Base-by-base conservation (phyloP, 164 flowering plant genomes). In the Echeveria elegans region DNA sequence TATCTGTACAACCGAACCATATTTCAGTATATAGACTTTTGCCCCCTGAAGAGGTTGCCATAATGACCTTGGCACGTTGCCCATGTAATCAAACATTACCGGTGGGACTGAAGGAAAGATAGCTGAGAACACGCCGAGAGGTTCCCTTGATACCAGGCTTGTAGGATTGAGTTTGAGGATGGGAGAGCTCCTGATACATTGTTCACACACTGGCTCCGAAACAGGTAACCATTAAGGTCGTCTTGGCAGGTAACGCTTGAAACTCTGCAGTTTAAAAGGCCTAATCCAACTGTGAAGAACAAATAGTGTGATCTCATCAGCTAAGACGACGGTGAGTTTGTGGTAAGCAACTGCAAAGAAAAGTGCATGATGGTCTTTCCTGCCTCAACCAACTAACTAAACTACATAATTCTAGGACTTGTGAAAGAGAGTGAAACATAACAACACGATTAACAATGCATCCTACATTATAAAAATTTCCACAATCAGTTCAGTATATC, bases 281-380 rank as follows among this genome's bases (percentile, higher is more conserved):
- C 97, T 28, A 90, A 72, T 6, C 94, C 94, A 1, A 90, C 85
- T 0, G 94, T 84, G 80, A 93, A 82, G 68, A 90, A 83, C 26
- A 90, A 76, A 75, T 72, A 74, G 34, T 82, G 80, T n/a, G n/a
- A n/a, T n/a, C n/a, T n/a, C 80, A 68, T 86, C 88, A 14, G 78
- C 80, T 40, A 11, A 11, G 1, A 43, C 47, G 3, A 43, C 47
- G 1, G 47, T 43, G 3, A 43, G 15, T 43, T 43, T 43, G 4
- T 14, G 19, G 0, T 43, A 11, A 43, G 47, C 47, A 1, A 43
- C n/a, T 9, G 47, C 47, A 1, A 43, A 43, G 18, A 43, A 43
- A 43, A 43, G 47, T 43, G 11, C 47, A 4, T 43, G 47, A 16
- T 15, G 47, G 11, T 43, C 8, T 9, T 43, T 43, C 4, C 16